Base-by-base conservation (phyloP, 495 filamentous ascomycete species). In the Podospora didyma region DNA sequence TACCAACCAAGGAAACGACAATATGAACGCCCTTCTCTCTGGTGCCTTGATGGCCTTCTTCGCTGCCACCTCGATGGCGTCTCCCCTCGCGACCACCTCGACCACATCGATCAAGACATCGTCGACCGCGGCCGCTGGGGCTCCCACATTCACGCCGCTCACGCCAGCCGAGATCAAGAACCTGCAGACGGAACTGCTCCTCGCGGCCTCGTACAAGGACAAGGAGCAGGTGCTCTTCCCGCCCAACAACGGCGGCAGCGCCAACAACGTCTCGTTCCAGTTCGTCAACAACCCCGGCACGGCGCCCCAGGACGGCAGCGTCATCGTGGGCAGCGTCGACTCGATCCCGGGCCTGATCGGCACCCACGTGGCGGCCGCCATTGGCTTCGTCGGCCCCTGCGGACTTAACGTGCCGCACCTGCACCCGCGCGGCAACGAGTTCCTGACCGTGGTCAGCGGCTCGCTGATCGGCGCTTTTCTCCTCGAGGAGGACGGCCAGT, bases 361-460 rank as follows among this genome's bases (percentile, higher is more conserved):
- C 23, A 71, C 66, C 3, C 65, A 67, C 28, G 66, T 71, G 21
- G 60, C 62, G 46, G 66, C 67, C 55, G 62, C 67, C 21, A 59
- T 76, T n/a, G 74, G 74, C 10, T 79, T 79, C 63, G 55, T 79
- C 35, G 68, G 64, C 9, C 71, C 73, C 14, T 79, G 75, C 64
- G 73, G 76, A 34, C 68, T 79, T 47, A 79, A 79, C 59, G 74
- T 71, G 0, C 74, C 76, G 4, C 75, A 79, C 63, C 65, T 65
- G 14, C 75, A 79, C 65, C 74, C 74, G 39, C 72, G 76, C 42
- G 73, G 66, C 41, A 68, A 67, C 19, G 75, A 79, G 64, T 64
- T 78, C 49, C 60, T 71, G 21, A 65, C 69, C 57, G 69, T 77
- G 34, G 66, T 74, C 24, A 58, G 71, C 24, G 80, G 79, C 51